Percentiles rank a stretch among this genome's conserved stretches.
Conservation (phyloP, 352 stramenopile genomes). For the Globisporangium apiculatum region DNA sequence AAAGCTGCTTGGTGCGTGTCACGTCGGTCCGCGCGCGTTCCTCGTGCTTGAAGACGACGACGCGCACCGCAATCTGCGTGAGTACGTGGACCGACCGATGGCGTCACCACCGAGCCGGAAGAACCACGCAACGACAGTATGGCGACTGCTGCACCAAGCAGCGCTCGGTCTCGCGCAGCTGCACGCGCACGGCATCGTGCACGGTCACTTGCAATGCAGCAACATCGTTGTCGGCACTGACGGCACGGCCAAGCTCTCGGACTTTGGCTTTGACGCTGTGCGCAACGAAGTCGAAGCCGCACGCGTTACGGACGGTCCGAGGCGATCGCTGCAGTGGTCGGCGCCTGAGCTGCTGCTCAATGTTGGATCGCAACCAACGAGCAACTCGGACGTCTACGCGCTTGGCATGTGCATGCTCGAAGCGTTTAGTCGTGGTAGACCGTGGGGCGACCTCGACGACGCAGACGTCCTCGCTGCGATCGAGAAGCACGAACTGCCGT, state of each 20-base stretch:
- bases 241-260: slow-evolving; percentile 24
- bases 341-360: slow-evolving; percentile 27
- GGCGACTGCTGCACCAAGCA: slow-evolving; percentile 19
- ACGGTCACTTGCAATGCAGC: slow-evolving; percentile 84
- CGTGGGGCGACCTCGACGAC: not conserved
- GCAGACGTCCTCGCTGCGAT: not conserved
- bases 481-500: not conserved
- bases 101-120: no score
- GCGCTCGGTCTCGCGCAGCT: slow-evolving; percentile 60
- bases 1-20: slow-evolving; percentile 38
- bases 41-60: slow-evolving; percentile 29
- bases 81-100: slow-evolving; percentile 17
- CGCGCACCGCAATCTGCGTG: slow-evolving; percentile 17
- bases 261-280: slow-evolving; percentile 32
- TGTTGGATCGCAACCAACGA: not conserved
- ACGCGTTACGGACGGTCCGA: slow-evolving; percentile 17
- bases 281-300: slow-evolving; percentile 13
- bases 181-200: slow-evolving; percentile 53
- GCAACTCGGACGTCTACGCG: slow-evolving; percentile 8
- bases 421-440: not conserved
- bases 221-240: slow-evolving; percentile 68
- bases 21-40: slow-evolving; percentile 28
- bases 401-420: slow-evolving; percentile 23
- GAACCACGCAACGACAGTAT: slow-evolving; percentile 2
- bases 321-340: slow-evolving; percentile 22